Percentiles rank a stretch among this genome's conserved stretches.
Conservation (phyloP, 2,329 filamentous ascomycete genomes). For the Nemania sp. region DNA sequence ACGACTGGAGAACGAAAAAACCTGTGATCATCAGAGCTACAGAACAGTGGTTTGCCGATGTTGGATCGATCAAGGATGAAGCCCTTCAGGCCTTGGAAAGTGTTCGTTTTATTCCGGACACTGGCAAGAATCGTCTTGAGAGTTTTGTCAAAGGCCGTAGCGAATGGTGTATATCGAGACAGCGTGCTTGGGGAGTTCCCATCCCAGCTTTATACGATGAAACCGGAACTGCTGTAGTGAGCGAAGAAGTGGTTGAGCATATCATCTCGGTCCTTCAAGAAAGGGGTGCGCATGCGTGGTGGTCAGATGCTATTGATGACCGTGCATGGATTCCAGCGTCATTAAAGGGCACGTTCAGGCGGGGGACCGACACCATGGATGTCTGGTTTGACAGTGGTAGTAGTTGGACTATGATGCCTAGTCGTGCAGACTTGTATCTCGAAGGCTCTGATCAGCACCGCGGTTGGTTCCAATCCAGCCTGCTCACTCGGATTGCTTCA, state of each 20-base stretch:
- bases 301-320: constrained; percentile 79
- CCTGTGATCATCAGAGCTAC: constrained; percentile 91
- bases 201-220: constrained; percentile 87
- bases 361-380: constrained; percentile 96
- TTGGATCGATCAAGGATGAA: constrained; percentile 75
- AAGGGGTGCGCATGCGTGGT: constrained; percentile 91
- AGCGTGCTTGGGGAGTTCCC: constrained; percentile 94
- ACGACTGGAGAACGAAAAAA: constrained; percentile 95
- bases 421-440: constrained; percentile 80
- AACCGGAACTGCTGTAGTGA: constrained; percentile 75
- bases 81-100: constrained; percentile 70
- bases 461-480: constrained; percentile 97
- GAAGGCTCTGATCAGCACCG: constrained; percentile 96
- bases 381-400: constrained; percentile 99
- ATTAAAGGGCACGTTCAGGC: constrained; percentile 63
- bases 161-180: constrained; percentile 98
- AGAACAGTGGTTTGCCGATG: constrained; percentile 96
- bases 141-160: constrained; percentile 86
- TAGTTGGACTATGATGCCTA: constrained; percentile 72
- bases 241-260: constrained; percentile 76
- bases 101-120: constrained; percentile 78
- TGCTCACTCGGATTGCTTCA: constrained; percentile 80
- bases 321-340: constrained; percentile 73
- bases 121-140: constrained; percentile 73
- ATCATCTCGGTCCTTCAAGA: constrained; percentile 78